A percentile compares a stretch with the other conserved stretches of the same genome.
Conservation (phyloP, 2,329 filamentous ascomycete species). For the Colletotrichum sp. region DNA sequence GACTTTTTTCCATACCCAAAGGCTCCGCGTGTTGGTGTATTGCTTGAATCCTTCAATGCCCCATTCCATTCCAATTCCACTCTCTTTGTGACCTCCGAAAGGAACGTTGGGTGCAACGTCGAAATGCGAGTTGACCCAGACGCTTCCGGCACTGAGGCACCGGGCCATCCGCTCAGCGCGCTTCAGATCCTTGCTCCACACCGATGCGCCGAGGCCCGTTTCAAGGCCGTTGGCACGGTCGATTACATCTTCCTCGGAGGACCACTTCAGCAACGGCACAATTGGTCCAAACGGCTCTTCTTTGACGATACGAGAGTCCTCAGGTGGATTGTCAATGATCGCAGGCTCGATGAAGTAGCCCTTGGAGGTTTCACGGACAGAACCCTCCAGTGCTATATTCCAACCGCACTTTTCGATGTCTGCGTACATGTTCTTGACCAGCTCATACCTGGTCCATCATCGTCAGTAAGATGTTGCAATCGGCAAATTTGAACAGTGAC, state of each 20-base stretch:
- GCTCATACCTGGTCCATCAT: slow-evolving; percentile 33
- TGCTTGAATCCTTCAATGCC: slow-evolving; percentile 41
- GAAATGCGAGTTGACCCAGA: slow-evolving; percentile 64
- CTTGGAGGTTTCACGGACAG: slow-evolving; percentile 22
- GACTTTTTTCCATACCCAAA: slow-evolving; percentile 29
- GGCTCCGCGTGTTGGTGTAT: slow-evolving; percentile 32
- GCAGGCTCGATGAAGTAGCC: slow-evolving; percentile 63
- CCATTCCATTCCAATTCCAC: slow-evolving; percentile 54
- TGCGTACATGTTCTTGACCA: slow-evolving; percentile 55
- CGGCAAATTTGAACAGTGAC: background rate
- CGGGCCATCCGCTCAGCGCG: slow-evolving; percentile 57
- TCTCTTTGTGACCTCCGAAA: slow-evolving; percentile 57
- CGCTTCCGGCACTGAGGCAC: slow-evolving; percentile 60
- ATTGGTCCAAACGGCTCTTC: slow-evolving; percentile 63
- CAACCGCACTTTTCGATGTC: slow-evolving; percentile 44
- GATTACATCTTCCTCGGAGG: slow-evolving; percentile 64
- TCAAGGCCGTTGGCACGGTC: slow-evolving; percentile 56
- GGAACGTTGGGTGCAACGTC: slow-evolving; percentile 40
- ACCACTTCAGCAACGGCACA: slow-evolving; percentile 66
- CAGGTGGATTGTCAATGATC: slow-evolving; percentile 64
- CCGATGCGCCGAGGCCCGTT: slow-evolving; percentile 59
- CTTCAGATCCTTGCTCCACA: slow-evolving; percentile 59
- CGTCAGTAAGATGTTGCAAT: background rate
- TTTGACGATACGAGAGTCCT: slow-evolving; percentile 57
- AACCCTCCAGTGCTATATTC: slow-evolving; percentile 3